These are phyloP conservation scores for Trypanosoma scelopori DNA, from an alignment of 208 protist species.

Conservation along the genomic window DNA sequence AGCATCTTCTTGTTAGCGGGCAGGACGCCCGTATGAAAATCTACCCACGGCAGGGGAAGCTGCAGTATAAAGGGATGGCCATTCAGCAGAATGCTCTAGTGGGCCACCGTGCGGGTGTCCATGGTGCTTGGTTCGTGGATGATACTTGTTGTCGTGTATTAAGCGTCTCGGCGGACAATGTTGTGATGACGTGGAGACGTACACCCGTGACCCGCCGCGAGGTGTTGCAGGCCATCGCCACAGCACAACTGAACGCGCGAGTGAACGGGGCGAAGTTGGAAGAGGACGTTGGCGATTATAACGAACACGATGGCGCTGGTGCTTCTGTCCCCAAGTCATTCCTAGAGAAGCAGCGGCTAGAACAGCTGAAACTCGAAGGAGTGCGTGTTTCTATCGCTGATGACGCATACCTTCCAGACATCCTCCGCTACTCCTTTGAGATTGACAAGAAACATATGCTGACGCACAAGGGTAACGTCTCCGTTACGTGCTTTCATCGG, in stretches of 20 bases:
- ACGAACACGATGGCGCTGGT: conserved; percentile 47
- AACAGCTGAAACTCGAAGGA: conserved; percentile 75
- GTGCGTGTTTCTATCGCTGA: conserved; percentile 76
- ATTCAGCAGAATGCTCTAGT: conserved; percentile 80
- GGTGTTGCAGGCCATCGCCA: conserved; percentile 81
- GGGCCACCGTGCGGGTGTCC: conserved; percentile 82
- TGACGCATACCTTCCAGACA: conserved; percentile 63
- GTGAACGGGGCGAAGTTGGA: conserved; percentile 20
- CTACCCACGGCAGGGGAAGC: conserved; percentile 66
- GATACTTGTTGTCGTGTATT: conserved; percentile 50
- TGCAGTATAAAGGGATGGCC: conserved; percentile 76
- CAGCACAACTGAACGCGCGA: conserved; percentile 58
- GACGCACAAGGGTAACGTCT: conserved; percentile 85
- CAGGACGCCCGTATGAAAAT: conserved; percentile 91
- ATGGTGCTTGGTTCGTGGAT: conserved; percentile 86
- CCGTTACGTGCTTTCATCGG: conserved; percentile 74
- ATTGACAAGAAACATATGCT: conserved; percentile 86
- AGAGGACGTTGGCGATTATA: conserved; percentile 28
- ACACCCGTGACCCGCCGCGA: conserved; percentile 69
- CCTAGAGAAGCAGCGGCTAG: conserved; percentile 70
- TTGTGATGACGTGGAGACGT: conserved; percentile 75
- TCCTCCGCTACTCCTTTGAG: conserved; percentile 81
- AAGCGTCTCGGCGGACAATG: conserved; percentile 82
- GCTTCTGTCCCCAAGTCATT: conserved; percentile 64
- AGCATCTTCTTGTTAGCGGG: conserved; percentile 81